Evolutionary conservation across 1,139 yeast genomes (phyloP).

Genomic region (Tardiomyces depauwii): DNA sequence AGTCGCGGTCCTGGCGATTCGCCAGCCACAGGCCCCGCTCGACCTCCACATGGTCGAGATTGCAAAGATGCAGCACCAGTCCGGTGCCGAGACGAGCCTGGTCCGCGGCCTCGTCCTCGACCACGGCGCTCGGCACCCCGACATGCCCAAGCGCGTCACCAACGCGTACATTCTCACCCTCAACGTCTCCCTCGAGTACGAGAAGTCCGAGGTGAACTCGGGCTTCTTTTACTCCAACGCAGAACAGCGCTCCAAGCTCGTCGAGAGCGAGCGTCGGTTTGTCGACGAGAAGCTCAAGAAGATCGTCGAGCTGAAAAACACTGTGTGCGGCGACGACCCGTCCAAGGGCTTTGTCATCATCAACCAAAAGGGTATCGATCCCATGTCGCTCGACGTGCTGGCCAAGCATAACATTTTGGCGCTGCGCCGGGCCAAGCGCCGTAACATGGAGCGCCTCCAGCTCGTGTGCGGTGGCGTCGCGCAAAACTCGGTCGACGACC

Average conservation of each 20-base stretch:
- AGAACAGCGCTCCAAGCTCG: slow-evolving; percentile 92
- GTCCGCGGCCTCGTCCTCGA: slow-evolving; percentile 88
- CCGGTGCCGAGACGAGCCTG: slow-evolving; percentile 72
- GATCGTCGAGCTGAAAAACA: slow-evolving; percentile 85
- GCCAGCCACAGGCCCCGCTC: slow-evolving; percentile 39
- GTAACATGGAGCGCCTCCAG: slow-evolving; percentile 98
- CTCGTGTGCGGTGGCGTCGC: slow-evolving; percentile 96
- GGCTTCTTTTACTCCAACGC: slow-evolving; percentile 93
- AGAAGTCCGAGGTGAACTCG: slow-evolving; percentile 95
- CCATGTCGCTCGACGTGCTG: slow-evolving; percentile 89
- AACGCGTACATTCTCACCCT: slow-evolving; percentile 80
- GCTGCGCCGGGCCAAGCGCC: slow-evolving; percentile 93
- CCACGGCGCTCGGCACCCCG: slow-evolving; percentile 99
- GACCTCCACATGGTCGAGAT: slow-evolving; percentile 97
- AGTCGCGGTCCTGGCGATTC: slow-evolving; percentile 83
- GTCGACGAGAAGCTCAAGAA: slow-evolving; percentile 90
- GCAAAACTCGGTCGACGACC: slow-evolving; percentile 92
- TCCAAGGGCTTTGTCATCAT: slow-evolving; percentile 83
- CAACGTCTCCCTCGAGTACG: slow-evolving; percentile 93
- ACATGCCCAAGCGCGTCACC: slow-evolving; percentile 84
- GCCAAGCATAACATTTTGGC: slow-evolving; percentile 93
- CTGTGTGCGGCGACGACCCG: slow-evolving; percentile 71
- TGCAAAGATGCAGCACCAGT: slow-evolving; percentile 94
- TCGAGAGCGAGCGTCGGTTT: slow-evolving; percentile 85
- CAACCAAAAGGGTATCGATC: slow-evolving; percentile 98